Base-by-base conservation (phyloP, 805 yeast genomes). In the Pichia gijzeniarum region DNA sequence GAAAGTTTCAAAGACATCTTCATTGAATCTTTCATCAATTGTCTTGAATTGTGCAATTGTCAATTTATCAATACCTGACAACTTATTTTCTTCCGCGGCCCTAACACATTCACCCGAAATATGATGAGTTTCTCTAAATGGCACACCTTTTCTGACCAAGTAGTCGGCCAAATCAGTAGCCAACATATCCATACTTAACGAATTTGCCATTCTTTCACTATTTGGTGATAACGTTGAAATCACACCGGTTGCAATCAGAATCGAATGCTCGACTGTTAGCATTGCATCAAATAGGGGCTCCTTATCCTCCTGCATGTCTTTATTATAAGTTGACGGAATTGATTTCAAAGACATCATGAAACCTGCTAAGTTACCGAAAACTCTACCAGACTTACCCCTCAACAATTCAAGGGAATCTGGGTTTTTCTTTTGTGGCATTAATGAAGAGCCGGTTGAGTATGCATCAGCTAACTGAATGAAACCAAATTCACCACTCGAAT, bases 381-480 rank as follows among this genome's bases (percentile, higher is more conserved):
- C 96, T 66, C 99, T 82, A 44, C 99, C 99, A 10, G 95, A 82
- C 69, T 93, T 93, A 48, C 99, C 99, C 67, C 99, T 79, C 61
- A 95, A 75, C 51, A 93, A 75, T 70, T 93, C 99, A 55, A 93
- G 73, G 25, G 96, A 86, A 65, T 93, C 99, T 3, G 99, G 96
- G 70, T 93, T 93, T 69, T 93, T 93, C 80, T 93, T 93, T 69
- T 93, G 99, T 20, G 99, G 99, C 99, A 93, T 93, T 62, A 93
- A 75, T 22, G 96, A 88, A 6, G 97, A 88, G 13, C 99, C 99
- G 8, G 99, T 93, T 1, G 99, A 93, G 68, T 93, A 93, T 21
- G 99, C 98, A 63, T 93, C 99, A 12, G 96, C 95, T 43, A 90
- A 77, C 64, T 86, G 80, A 51, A 93, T 74, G 63, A 95, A 93